Evolutionary conservation across 1,139 yeast species (phyloP), one percentile per base, ranked within the genome.

Genomic region (Insectozyma bohioensis): DNA sequence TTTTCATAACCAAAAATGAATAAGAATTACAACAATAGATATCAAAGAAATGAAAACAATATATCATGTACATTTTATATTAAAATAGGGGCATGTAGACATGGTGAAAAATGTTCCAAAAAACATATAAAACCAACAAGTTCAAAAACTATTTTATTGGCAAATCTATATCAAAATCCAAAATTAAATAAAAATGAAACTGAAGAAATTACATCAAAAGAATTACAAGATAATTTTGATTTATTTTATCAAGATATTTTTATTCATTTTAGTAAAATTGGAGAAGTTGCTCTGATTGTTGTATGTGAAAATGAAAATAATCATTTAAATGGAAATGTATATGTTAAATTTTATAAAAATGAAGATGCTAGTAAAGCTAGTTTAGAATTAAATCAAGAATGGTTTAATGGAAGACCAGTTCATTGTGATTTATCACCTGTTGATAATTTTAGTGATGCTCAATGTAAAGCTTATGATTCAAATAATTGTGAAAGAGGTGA

Each of bases 31-130:
- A 30, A 14, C 18, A 12, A 22, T 14, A 14, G 24, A 18, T 12
- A 18, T 8, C 14, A 16, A 11, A 14, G 19, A 18, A 13, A 11
- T 15, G 20, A 24, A 15, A 4, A 24, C 16, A 20, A 22, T 12
- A 34, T 41, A 15, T 23, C 39, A 8, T 68, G 78, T 47, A 54
- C 67, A 5, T 90, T 90, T 56, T 90, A 82, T 58, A 70, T 74
- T 42, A 85, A 83, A 54, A 85, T 88, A 25, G 97, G 97, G 2
- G 95, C 96, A 0, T 90, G 97, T 53, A 71, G 97, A 39, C 97
- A 90, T 54, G 97, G 97, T 2, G 92, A 83, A 41, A 83, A 80
- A 48, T 90, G 97, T 52, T 81, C 92, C 9, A 68, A 94, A 47
- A 72, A 72, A 37, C 97, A 90, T 53, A 67, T 75, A 24, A 73